These are phyloP conservation scores for Lachnellula cervina DNA, from an alignment of 2,329 filamentous ascomycete species.

Conservation along the genomic window DNA sequence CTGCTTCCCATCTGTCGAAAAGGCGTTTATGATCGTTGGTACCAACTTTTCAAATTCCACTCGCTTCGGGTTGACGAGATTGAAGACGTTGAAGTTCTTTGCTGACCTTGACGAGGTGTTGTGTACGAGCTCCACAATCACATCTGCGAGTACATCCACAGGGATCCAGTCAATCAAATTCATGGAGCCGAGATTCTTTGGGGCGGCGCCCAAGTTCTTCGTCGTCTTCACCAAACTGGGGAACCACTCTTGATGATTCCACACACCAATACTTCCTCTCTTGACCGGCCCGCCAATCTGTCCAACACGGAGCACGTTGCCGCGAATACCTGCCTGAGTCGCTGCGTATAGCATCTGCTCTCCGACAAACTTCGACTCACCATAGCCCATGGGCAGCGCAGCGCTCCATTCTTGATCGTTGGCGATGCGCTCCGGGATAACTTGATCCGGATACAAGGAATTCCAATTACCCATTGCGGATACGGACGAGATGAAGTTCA, in stretches of 20 bases:
- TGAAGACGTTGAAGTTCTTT: not conserved
- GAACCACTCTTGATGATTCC: not conserved
- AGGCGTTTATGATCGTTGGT: too few species aligned
- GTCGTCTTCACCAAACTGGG: not conserved
- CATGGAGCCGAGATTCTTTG: not conserved
- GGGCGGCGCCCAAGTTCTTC: not conserved
- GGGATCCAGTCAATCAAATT: not conserved
- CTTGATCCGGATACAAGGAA: not conserved
- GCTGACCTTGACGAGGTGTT: not conserved
- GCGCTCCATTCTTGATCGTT: not conserved
- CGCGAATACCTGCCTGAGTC: not conserved
- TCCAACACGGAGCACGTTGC: not conserved
- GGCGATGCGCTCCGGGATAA: not conserved
- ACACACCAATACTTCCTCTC: not conserved
- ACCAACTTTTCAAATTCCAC: too few species aligned
- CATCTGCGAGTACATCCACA: not conserved
- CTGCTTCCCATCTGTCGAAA: too few species aligned
- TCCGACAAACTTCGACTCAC: not conserved
- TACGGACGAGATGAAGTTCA: not conserved
- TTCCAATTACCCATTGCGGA: not conserved
- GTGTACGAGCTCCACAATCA: not conserved
- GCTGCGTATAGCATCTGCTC: not conserved
- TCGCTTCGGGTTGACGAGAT: not conserved
- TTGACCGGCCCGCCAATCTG: not conserved
- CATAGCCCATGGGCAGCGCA: not conserved